A percentile compares a stretch with the other conserved stretches of the same genome.
Conservation (phyloP, 345 rosid genomes). For the Rubroshorea leprosula region DNA sequence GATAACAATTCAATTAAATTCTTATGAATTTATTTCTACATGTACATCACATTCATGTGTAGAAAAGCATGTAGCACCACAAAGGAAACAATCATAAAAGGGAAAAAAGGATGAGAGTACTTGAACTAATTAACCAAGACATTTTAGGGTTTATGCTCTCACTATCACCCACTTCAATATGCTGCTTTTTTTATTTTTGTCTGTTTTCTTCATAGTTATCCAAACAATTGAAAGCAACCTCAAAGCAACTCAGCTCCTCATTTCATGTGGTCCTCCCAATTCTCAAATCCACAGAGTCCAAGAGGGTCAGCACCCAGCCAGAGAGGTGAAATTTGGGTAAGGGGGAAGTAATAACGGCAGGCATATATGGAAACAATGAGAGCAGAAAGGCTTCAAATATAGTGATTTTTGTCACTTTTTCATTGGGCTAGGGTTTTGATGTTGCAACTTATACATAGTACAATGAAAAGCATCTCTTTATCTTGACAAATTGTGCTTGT, state of each 20-base stretch:
- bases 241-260: conserved; percentile 44
- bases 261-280: conserved; percentile 72
- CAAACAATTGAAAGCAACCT: conserved; percentile 66
- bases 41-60: too few relatives aligned
- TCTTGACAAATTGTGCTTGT: conserved; percentile 13
- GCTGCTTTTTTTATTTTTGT: conserved; percentile 13
- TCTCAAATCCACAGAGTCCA: conserved; percentile 50
- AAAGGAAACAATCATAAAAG: too few relatives aligned
- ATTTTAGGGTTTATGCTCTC: conserved; percentile 20
- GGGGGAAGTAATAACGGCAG: conserved; percentile 55
- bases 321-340: conserved; percentile 9
- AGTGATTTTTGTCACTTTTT: conserved; percentile 10
- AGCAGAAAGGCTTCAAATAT: too few relatives aligned
- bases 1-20: too few relatives aligned
- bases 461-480: conserved; percentile 15
- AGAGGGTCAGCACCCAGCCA: conserved; percentile 20
- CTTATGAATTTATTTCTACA: too few relatives aligned
- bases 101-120: too few relatives aligned
- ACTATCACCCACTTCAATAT: conserved; percentile 30
- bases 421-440: conserved; percentile 26
- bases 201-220: conserved; percentile 62
- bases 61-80: too few relatives aligned
- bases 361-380: conserved; percentile 51
- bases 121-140: too few relatives aligned
- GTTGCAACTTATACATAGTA: conserved; percentile 9